Conservation (phyloP, 2,329 filamentous ascomycete species). For the Venturia effusa region DNA sequence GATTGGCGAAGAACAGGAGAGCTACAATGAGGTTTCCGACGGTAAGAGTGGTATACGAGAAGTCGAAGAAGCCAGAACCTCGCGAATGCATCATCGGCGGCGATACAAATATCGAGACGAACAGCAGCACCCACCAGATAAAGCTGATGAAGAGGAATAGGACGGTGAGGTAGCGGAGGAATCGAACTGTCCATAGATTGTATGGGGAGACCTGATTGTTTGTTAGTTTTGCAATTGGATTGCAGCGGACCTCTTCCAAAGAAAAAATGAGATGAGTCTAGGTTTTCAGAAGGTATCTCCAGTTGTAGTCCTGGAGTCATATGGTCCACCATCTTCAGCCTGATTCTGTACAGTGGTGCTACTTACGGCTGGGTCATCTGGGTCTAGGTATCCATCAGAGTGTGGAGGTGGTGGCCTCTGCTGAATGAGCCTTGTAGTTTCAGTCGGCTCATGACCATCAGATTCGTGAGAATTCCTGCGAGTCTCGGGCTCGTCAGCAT, state of each 20-base stretch:
- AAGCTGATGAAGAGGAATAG: conserved; percentile 66
- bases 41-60: conserved; percentile 71
- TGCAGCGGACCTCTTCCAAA: too few relatives aligned
- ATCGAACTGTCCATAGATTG: conserved; percentile 84
- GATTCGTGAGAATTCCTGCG: conserved; percentile 18
- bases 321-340: not conserved
- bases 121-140: conserved; percentile 82
- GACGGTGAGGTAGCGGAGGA: conserved; percentile 67
- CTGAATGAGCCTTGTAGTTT: conserved; percentile 58
- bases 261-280: not conserved
- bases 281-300: not conserved
- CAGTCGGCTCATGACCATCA: conserved; percentile 37
- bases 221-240: too few relatives aligned
- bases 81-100: conserved; percentile 76
- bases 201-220: conserved; percentile 60
- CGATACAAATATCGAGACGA: conserved; percentile 86
- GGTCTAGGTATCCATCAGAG: conserved; percentile 58
- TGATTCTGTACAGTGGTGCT: too few relatives aligned
- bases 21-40: conserved; percentile 64
- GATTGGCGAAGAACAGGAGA: conserved; percentile 78
- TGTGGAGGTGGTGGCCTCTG: conserved; percentile 40
- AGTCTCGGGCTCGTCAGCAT: conserved; percentile 24
- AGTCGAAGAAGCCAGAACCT: conserved; percentile 87
- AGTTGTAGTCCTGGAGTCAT: not conserved
- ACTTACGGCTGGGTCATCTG: conserved; percentile 69